Evolutionary conservation across 1,284 basidiomycete species (phyloP).

Genomic region (Vanrija sp.): DNA sequence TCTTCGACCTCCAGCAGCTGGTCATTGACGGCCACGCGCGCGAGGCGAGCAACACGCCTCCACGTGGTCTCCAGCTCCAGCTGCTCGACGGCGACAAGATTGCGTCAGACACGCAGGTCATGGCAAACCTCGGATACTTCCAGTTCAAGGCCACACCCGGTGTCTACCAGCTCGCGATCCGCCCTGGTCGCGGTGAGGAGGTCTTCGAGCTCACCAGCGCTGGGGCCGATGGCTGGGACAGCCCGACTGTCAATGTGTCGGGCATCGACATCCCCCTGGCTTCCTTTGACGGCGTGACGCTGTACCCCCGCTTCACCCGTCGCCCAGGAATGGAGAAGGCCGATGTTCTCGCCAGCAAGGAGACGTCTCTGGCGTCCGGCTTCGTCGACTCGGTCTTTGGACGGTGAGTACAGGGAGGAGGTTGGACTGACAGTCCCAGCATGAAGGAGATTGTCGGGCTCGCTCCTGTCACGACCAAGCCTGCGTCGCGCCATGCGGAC

Average conservation of each 20-base stretch:
- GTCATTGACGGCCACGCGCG: constrained; percentile 91
- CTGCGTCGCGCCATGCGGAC: constrained; percentile 58
- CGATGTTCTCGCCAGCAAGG: constrained; percentile 61
- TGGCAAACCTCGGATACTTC: constrained; percentile 92
- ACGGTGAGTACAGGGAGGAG: constrained; percentile 20
- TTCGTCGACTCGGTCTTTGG: constrained; percentile 12
- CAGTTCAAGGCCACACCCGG: constrained; percentile 94
- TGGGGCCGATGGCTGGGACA: constrained; percentile 77
- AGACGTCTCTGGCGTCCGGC: constrained; percentile 35
- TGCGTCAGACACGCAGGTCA: constrained; percentile 78
- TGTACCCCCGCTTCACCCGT: constrained; percentile 75
- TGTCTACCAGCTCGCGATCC: constrained; percentile 74
- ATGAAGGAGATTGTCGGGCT: constrained; percentile 41
- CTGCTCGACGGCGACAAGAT: constrained; percentile 55
- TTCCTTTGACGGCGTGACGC: constrained; percentile 79
- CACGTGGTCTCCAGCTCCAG: constrained; percentile 80
- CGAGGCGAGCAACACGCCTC: constrained; percentile 63
- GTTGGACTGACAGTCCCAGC: constrained; percentile 7
- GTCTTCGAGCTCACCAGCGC: constrained; percentile 79
- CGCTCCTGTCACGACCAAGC: constrained; percentile 27
- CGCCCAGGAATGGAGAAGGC: constrained; percentile 70
- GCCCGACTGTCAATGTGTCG: constrained; percentile 60
- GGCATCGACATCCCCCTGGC: constrained; percentile 70
- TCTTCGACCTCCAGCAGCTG: constrained; percentile 84
- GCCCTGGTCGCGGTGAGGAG: constrained; percentile 72